Evolutionary conservation across 805 yeast genomes (phyloP).

Genomic region (Kuraishia molischiana): DNA sequence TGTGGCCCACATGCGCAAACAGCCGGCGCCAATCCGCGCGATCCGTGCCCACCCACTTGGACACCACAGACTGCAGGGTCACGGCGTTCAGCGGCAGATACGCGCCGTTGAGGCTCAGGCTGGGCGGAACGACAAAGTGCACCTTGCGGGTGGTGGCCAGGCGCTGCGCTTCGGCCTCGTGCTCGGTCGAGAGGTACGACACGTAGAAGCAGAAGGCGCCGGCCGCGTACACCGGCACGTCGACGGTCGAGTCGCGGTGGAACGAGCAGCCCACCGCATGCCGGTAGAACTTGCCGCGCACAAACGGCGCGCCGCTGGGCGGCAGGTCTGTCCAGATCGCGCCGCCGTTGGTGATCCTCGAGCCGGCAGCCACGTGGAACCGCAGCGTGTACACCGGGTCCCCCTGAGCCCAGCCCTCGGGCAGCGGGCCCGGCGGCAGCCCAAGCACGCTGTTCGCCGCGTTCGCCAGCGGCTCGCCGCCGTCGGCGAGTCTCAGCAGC

Average conservation of each 20-base stretch:
- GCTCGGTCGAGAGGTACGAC: slow-evolving; percentile 35
- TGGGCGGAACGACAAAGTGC: slow-evolving; percentile 77
- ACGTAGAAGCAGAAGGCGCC: slow-evolving; percentile 77
- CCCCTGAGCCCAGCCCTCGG: slow-evolving; percentile 17
- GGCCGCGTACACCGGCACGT: slow-evolving; percentile 53
- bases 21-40: slow-evolving; percentile 55
- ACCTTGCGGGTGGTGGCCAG: slow-evolving; percentile 45
- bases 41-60: slow-evolving; percentile 81
- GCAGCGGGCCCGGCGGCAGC: slow-evolving; percentile 35
- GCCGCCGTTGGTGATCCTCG: slow-evolving; percentile 64
- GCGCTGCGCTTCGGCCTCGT: slow-evolving; percentile 15
- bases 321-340: slow-evolving; percentile 70
- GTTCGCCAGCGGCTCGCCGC: slow-evolving; percentile 33
- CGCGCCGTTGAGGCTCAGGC: slow-evolving; percentile 43
- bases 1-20: slow-evolving; percentile 49
- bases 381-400: slow-evolving; percentile 38
- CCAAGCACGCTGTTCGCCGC: slow-evolving; percentile 38
- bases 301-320: slow-evolving; percentile 30
- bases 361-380: slow-evolving; percentile 65
- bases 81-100: slow-evolving; percentile 68
- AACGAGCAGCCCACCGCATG: slow-evolving; percentile 46
- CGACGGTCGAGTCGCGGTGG: slow-evolving; percentile 51
- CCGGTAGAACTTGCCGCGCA: slow-evolving; percentile 46
- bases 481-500: slow-evolving; percentile 33
- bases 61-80: slow-evolving; percentile 74